phyloP scores from a whole-genome alignment of 164 flowering plant species.

The Echeveria elegans region DNA sequence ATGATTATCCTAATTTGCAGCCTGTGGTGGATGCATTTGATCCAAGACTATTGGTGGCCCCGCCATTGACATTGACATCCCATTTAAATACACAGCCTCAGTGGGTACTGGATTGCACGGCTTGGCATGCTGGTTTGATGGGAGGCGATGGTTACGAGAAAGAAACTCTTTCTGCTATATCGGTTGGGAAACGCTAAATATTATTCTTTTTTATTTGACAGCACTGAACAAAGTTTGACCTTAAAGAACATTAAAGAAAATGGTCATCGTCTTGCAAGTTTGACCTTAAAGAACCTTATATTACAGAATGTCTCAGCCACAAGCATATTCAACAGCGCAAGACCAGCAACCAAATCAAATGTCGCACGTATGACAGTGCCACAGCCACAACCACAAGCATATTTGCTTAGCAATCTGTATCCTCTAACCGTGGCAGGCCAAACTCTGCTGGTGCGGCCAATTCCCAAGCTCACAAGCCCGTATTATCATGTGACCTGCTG shows the following conservation, averaged over 20 bases:
- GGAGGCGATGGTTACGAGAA: conserved; percentile 43
- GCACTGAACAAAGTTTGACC: conserved; percentile 43
- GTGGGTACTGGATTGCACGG: conserved; percentile 91
- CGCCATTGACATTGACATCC: conserved; percentile 65
- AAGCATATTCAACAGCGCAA: background rate
- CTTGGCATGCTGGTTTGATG: conserved; percentile 98
- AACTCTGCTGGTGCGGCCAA: background rate
- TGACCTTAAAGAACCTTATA: conserved; percentile 97
- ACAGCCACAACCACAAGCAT: background rate
- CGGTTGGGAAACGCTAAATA: background rate
- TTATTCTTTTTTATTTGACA: conserved; percentile 20
- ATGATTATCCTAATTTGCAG: conserved; percentile 33
- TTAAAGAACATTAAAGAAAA: conserved; percentile 48
- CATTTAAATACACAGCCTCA: conserved; percentile 61
- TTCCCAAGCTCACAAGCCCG: background rate
- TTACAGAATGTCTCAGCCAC: conserved; percentile 80
- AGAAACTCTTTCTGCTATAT: background rate
- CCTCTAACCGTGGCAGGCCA: background rate
- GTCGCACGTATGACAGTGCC: no score
- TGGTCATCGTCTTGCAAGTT: conserved; percentile 45
- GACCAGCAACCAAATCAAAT: conserved; percentile 4
- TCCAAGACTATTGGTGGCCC: conserved; percentile 93
- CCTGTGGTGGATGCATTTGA: conserved; percentile 99
- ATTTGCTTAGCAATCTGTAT: background rate
- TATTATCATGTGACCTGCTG: background rate